These are phyloP conservation scores for Plasmodium sp. DNA, from an alignment of 169 alveolate genomes.

Conservation along the genomic window DNA sequence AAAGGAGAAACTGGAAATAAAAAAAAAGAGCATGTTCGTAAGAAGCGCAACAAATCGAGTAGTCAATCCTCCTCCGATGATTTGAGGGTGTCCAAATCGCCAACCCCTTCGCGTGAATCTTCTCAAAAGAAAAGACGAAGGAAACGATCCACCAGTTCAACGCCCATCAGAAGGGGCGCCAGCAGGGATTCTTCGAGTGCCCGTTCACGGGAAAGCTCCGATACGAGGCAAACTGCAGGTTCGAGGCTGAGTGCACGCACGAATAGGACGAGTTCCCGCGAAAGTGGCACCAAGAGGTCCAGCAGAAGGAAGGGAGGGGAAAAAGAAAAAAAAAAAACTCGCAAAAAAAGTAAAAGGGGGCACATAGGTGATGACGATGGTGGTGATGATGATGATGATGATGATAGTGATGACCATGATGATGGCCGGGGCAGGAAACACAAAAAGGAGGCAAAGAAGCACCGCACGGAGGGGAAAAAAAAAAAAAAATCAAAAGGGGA, in stretches of 20 bases:
- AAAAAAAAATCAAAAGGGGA: background rate
- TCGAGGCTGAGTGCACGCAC: background rate
- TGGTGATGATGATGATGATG: background rate
- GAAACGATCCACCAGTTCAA: background rate
- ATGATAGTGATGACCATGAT: background rate
- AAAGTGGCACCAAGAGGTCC: background rate
- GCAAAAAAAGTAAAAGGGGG: background rate
- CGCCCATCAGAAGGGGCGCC: background rate
- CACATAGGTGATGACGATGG: background rate
- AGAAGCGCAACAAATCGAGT: conserved; percentile 10
- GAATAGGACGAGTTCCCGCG: background rate
- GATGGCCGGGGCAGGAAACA: background rate
- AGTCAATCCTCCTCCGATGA: background rate
- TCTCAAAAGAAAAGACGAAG: conserved; percentile 4
- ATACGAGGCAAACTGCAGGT: background rate
- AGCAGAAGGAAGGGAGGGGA: background rate
- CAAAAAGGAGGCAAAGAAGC: background rate
- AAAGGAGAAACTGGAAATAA: background rate
- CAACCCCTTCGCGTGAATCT: background rate
- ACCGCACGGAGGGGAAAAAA: background rate
- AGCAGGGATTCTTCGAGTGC: background rate
- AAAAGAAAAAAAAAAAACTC: background rate
- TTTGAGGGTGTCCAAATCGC: background rate
- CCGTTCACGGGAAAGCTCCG: background rate
- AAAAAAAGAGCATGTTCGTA: background rate